Percentiles rank a stretch among this genome's conserved stretches.
Evolutionary conservation across 2,329 filamentous ascomycete genomes (phyloP).

Genomic region (Huntiella bhutanensis): DNA sequence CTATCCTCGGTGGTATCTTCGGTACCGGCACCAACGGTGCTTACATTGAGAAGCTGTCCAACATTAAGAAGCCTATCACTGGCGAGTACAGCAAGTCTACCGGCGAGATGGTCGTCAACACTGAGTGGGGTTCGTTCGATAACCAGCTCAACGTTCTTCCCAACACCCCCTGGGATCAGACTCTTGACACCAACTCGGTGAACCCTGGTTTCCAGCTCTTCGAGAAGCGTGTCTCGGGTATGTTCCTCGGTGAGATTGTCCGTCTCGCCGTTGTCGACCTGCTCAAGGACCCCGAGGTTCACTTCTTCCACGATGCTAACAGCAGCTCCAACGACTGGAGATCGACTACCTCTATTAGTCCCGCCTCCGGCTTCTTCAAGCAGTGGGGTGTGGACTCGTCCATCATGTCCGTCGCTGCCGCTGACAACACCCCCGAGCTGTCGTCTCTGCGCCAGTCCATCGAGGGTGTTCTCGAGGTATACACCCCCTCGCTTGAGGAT

Average conservation of each 20-base stretch:
- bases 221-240: conserved; percentile 92
- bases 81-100: conserved; percentile 61
- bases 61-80: conserved; percentile 58
- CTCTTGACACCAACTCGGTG: conserved; percentile 59
- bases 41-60: conserved; percentile 79
- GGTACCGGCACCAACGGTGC: conserved; percentile 95
- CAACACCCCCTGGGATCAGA: conserved; percentile 62
- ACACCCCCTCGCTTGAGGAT: conserved; percentile 61
- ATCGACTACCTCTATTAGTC: conserved; percentile 50
- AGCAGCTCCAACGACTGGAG: conserved; percentile 49
- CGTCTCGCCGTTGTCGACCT: conserved; percentile 58
- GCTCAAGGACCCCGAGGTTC: conserved; percentile 43
- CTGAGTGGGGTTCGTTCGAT: conserved; percentile 97
- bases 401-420: conserved; percentile 72
- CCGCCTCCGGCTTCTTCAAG: conserved; percentile 48
- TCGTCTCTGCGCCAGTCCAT: conserved; percentile 59
- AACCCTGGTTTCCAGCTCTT: conserved; percentile 98
- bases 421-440: conserved; percentile 55
- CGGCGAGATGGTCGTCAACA: conserved; percentile 93
- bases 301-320: conserved; percentile 60
- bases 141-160: conserved; percentile 80
- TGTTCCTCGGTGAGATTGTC: conserved; percentile 93
- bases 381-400: conserved; percentile 84
- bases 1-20: conserved; percentile 89
- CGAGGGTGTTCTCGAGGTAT: conserved; percentile 56